Base-by-base conservation (phyloP, 176 grass and related monocot genomes). In the Poa annua region DNA sequence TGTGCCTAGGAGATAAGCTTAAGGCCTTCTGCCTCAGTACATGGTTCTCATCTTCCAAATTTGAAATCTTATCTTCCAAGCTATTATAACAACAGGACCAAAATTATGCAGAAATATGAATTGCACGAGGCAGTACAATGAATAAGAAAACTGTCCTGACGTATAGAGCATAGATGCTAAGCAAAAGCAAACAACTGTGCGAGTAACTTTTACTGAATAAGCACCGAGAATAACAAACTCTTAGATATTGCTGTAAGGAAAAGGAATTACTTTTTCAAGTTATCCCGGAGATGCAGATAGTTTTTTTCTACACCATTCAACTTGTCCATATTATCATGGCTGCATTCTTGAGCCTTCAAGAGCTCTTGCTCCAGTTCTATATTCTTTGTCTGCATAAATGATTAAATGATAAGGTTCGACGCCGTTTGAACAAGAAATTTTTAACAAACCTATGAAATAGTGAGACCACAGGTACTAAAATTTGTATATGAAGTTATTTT, bases 1-100 rank as follows among this genome's bases (percentile, higher is more conserved):
- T 85, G 75, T 91, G 88, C 67, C 89, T 90, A 22, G 91, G 94
- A 90, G 91, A 92, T 85, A 97, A 80, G 66, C 78, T 86, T 75
- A 90, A 88, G 76, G 94, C 87, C 76, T 86, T 94, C 90, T 97
- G 91, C 74, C 91, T 97, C 70, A 97, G 81, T 89, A 97, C 75
- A 47, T 92, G 94, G 78, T 97, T 97, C 61, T 97, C 91, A 89
- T 94, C 89, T 86, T 97, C 87, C 71, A 97, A 86, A 88, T 86
- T 97, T 77, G 89, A 86, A 35, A 92, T 88, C 78, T 97, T 97
- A 70, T 86, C 80, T 83, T 97, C 94, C 71, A 97, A 97, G 74
- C 94, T 97, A 80, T 73, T n/a, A n/a, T n/a, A 13, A 76, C 79
- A 81, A 81, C 7, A 59, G 79, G 22, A 70, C 60, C 15, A 26